These are phyloP conservation scores for Taxillus chinensis DNA, from an alignment of 164 flowering plant genomes.

Conservation along the genomic window DNA sequence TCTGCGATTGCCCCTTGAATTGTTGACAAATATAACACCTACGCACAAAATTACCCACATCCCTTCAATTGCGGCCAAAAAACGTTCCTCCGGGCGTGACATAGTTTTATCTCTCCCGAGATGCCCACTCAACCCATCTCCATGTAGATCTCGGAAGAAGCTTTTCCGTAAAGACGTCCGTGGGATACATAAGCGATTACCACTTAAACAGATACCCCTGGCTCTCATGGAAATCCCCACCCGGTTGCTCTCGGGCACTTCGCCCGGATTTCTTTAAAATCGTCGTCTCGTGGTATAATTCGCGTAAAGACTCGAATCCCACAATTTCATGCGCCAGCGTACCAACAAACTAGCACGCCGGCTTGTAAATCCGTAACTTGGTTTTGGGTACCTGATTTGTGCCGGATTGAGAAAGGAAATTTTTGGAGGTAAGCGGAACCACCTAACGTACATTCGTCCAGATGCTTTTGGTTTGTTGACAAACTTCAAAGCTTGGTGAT, in stretches of 20 bases:
- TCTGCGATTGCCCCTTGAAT: background rate
- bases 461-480: background rate
- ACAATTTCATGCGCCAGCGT: background rate
- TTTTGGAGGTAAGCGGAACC: background rate
- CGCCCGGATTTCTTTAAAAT: background rate
- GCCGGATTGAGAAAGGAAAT: background rate
- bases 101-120: background rate
- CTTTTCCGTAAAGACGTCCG: no score
- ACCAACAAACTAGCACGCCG: background rate
- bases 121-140: background rate
- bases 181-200: no score
- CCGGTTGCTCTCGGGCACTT: background rate
- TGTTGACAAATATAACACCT: slow-evolving; percentile 1
- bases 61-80: slow-evolving; percentile 6
- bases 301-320: background rate
- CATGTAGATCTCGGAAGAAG: no score
- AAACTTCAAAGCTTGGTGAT: background rate
- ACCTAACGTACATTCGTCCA: background rate
- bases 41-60: background rate
- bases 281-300: background rate
- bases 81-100: background rate
- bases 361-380: background rate
- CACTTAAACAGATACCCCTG: background rate
- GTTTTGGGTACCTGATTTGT: background rate
- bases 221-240: background rate